Evolutionary conservation across 2,329 filamentous ascomycete species (phyloP).

Genomic region (Penicillium verrucosum): DNA sequence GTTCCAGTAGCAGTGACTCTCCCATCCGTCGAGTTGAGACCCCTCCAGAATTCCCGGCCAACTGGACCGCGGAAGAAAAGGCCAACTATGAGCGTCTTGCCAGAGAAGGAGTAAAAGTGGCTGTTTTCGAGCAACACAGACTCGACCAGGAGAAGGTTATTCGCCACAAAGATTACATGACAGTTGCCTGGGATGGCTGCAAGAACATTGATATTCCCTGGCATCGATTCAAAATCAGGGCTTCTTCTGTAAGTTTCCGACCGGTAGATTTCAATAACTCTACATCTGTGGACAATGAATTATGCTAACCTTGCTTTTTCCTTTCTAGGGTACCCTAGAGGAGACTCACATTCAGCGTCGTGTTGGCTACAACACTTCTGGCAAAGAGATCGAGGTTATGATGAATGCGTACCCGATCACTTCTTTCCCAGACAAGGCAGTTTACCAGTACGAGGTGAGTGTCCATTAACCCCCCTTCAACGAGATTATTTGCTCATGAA

Average conservation of each 20-base stretch:
- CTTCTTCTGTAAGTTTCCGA: background rate
- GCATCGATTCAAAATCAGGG: conserved; percentile 4
- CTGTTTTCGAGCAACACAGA: background rate
- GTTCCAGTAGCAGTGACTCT: background rate
- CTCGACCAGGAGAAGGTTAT: background rate
- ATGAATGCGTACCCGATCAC: conserved; percentile 75
- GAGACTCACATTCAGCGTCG: background rate
- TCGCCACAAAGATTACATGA: background rate
- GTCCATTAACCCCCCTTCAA: background rate
- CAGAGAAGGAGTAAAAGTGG: background rate
- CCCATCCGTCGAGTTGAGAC: conserved; percentile 1
- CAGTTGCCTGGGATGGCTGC: conserved; percentile 2
- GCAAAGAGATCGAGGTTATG: conserved; percentile 53
- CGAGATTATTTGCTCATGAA: conserved; percentile 12
- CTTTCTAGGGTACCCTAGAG: background rate
- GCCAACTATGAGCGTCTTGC: background rate
- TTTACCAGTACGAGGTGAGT: conserved; percentile 85
- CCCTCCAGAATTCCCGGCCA: background rate
- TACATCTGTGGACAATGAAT: background rate
- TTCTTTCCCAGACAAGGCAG: conserved; percentile 56
- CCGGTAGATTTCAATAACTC: background rate
- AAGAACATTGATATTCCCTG: conserved; percentile 10
- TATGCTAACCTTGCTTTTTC: background rate
- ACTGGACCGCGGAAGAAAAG: conserved; percentile 5
- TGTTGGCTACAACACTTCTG: conserved; percentile 53